Evolutionary conservation across 352 stramenopile species (phyloP), one percentile per base, ranked within the genome.

Genomic region (Globisporangium iwayamae): DNA sequence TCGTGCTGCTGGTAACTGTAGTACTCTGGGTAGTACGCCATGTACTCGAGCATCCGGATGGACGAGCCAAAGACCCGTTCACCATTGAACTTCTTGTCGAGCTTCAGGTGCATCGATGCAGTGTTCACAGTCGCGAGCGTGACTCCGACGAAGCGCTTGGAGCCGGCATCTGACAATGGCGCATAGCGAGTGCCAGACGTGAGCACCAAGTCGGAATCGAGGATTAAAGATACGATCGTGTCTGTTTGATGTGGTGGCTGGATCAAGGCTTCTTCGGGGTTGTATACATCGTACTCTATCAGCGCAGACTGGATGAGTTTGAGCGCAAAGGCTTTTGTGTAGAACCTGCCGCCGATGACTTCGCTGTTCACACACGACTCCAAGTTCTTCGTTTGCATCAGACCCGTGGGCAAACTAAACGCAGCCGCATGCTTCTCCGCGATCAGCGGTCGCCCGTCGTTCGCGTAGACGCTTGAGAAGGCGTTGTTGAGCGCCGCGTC

Each of bases 21-120:
- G 66, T 66, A 79, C 22, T 74, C 70, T 7, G 72, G 72, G 30
- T 79, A 79, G 14, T 32, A 45, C 11, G 61, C 58, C 66, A 70
- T 75, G 54, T 66, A 69, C 41, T 68, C 51, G 46, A 79, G 58
- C 69, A 77, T 75, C 4, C 72, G 69, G 6, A 71, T 10, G 2
- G 52, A 70, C 9, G 69, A 69, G 1, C 69, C 67, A 38, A 72
- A 64, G 2, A 38, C 34, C 14, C 65, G 52, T n/a, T 59, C 47
- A 14, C 53, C 66, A 14, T 66, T 28, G 11, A 79, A 25, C 22
- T 69, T 74, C 48, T 65, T 72, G 50, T 79, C 72, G n/a, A 63
- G 47, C 36, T 75, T 78, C 48, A 73, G 18, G 0, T 46, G 57
- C 13, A 51, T 45, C 1, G 50, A 64, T 4, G 68, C 53, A 11